Evolutionary conservation across 2,329 filamentous ascomycete species (phyloP), one percentile per base, ranked within the genome.

Genomic region (Sordariomycetes sp.): DNA sequence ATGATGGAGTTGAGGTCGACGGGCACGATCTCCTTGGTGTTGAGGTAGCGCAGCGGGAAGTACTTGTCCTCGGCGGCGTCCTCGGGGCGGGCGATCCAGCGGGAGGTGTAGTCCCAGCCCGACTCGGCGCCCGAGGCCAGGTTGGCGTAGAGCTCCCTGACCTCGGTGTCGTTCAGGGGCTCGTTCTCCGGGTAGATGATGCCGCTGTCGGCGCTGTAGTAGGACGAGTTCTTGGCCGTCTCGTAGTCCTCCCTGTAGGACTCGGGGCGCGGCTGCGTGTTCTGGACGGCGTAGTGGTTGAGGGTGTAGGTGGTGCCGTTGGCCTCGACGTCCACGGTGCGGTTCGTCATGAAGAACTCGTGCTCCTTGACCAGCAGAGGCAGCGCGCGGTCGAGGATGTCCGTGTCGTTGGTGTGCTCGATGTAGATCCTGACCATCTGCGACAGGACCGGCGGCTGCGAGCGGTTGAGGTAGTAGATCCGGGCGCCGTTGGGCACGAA

Each of bases 401-500:
- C 67, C 0, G 68, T 72, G 45, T 83, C 77, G 31, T 78, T 72
- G 19, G 77, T 81, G 48, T 79, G 68, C 38, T 79, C 67, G 21
- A 82, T 55, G 42, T 82, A 83, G 11, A 64, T 55, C 42, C 69
- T 70, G 34, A 82, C 69, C 78, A 83, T 83, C 50, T 75, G 71
- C 2, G 78, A 64, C 33, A 83, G 56, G 30, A 83, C 51, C 2
- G 79, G 79, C 14, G 78, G 79, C 52, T 82, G 78, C 3, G 75
- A 80, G 20, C 79, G 68, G 50, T 82, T 80, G 35, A 80, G 62
- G 43, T 82, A 83, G 59, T 83, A 82, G 18, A 72, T 46, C 11
- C 79, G 63, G n/a, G 74, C 75, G 7, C 78, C 79, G 39, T 83
- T 83, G 24, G 79, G 79, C 4, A 82, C 66, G 46, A 82, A 80